Percentiles rank a stretch among this genome's conserved stretches.
phyloP scores from a whole-genome alignment of 805 yeast species.

The Lipomyces chichibuensis region DNA sequence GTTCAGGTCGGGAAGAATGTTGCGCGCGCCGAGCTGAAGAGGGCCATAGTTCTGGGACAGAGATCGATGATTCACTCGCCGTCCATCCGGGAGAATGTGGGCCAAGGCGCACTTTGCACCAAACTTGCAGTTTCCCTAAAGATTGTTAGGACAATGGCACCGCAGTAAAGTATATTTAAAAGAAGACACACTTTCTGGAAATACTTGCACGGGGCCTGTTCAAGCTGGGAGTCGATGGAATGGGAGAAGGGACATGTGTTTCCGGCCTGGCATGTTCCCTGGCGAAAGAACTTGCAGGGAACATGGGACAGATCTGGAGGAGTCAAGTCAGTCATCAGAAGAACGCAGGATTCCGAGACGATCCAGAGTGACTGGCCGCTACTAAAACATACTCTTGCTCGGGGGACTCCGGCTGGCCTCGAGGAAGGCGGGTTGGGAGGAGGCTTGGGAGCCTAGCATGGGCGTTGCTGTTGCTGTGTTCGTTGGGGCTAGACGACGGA shows the following conservation, averaged over 20 bases:
- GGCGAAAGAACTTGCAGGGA: slow-evolving; percentile 91
- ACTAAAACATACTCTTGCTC: slow-evolving; percentile 32
- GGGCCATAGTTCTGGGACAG: slow-evolving; percentile 22
- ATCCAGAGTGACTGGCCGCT: not conserved
- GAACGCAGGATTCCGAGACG: not conserved
- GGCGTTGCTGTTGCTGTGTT: slow-evolving; percentile 8
- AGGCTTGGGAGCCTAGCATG: slow-evolving; percentile 24
- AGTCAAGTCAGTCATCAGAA: slow-evolving; percentile 34
- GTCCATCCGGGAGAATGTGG: slow-evolving; percentile 85
- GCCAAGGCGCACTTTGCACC: slow-evolving; percentile 94
- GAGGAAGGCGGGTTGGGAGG: slow-evolving; percentile 21
- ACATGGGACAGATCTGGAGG: slow-evolving; percentile 78
- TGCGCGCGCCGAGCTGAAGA: slow-evolving; percentile 31
- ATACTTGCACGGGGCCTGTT: slow-evolving; percentile 77
- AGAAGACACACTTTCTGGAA: slow-evolving; percentile 59
- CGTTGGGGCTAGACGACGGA: slow-evolving; percentile 6
- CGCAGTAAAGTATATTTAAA: not conserved
- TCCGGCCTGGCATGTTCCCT: slow-evolving; percentile 96
- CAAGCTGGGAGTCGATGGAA: slow-evolving; percentile 57
- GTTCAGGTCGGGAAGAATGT: slow-evolving; percentile 24
- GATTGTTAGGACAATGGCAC: not conserved
- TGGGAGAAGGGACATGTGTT: slow-evolving; percentile 89
- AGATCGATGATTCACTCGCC: slow-evolving; percentile 60
- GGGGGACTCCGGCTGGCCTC: slow-evolving; percentile 37
- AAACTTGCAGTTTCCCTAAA: slow-evolving; percentile 86